These are phyloP conservation scores for Jamesozyma jinghongensis DNA, from an alignment of 805 yeast species.

Conservation along the genomic window DNA sequence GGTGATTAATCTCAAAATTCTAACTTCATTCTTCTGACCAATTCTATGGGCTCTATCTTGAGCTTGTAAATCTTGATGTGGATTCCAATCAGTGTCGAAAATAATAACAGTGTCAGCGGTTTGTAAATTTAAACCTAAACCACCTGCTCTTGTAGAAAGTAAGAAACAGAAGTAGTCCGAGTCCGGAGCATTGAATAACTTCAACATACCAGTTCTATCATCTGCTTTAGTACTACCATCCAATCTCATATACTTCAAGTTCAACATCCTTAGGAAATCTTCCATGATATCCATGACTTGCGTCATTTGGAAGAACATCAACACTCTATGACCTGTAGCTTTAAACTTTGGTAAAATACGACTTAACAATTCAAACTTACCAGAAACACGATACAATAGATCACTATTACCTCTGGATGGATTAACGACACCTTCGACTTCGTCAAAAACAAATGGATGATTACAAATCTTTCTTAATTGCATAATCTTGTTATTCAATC, in stretches of 20 bases:
- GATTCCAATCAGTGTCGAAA: constrained; percentile 86
- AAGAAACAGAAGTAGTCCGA: constrained; percentile 74
- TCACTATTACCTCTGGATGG: constrained; percentile 56
- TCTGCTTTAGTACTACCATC: constrained; percentile 83
- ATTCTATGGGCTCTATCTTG: constrained; percentile 88
- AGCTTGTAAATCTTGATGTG: constrained; percentile 85
- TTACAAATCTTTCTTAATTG: constrained; percentile 78
- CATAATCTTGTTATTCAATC: constrained; percentile 76
- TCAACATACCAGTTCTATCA: constrained; percentile 68
- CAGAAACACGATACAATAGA: constrained; percentile 65
- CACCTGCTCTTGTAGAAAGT: constrained; percentile 82
- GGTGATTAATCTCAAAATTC: constrained; percentile 71
- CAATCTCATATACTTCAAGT: constrained; percentile 61
- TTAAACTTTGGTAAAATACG: constrained; percentile 67
- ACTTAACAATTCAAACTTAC: constrained; percentile 73
- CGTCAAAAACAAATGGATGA: constrained; percentile 82
- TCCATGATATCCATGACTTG: constrained; percentile 88
- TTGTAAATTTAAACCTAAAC: constrained; percentile 76
- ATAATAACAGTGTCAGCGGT: constrained; percentile 83
- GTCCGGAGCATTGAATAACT: constrained; percentile 62
- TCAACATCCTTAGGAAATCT: constrained; percentile 60
- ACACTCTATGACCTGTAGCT: constrained; percentile 65
- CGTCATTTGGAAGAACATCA: constrained; percentile 83
- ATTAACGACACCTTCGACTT: constrained; percentile 62
- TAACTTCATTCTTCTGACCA: constrained; percentile 81